Percentiles rank a stretch among this genome's conserved stretches.
Conservation (phyloP, 208 protist genomes). For the Crithidia fasciculata region DNA sequence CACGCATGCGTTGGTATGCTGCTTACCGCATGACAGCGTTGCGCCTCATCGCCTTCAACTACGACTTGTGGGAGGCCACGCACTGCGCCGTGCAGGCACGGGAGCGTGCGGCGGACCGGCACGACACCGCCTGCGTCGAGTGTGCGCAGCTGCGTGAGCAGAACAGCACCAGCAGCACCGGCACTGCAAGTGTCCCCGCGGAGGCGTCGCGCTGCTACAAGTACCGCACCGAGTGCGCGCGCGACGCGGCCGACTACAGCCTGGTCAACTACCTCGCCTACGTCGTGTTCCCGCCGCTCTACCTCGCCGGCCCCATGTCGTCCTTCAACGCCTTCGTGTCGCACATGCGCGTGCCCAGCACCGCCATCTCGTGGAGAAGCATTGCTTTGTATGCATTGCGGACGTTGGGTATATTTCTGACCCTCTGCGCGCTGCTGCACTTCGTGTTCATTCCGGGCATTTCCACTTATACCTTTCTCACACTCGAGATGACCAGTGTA, state of each 20-base stretch:
- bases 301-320: conserved; percentile 89
- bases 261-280: conserved; percentile 86
- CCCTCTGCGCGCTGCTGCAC: conserved; percentile 36
- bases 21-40: conserved; percentile 80
- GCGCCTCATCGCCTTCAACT: conserved; percentile 85
- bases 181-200: not conserved
- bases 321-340: conserved; percentile 91
- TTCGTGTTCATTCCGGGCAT: conserved; percentile 63
- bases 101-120: conserved; percentile 35
- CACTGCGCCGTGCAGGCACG: conserved; percentile 18
- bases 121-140: conserved; percentile 38
- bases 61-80: conserved; percentile 57
- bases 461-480: conserved; percentile 56
- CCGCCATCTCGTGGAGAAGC: conserved; percentile 16
- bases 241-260: conserved; percentile 63
- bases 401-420: conserved; percentile 25
- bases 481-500: conserved; percentile 79
- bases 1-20: conserved; percentile 60
- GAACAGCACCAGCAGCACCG: conserved; percentile 9
- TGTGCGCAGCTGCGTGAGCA: conserved; percentile 39
- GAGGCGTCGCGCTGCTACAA: conserved; percentile 53
- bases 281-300: conserved; percentile 89
- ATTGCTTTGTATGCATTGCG: conserved; percentile 23
- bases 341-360: conserved; percentile 54
- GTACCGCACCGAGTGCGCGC: conserved; percentile 61